A percentile compares a stretch with the other conserved stretches of the same genome.
These are phyloP conservation scores for Paecilomyces sp. DNA, from an alignment of 2,329 filamentous ascomycete species.

Conservation along the genomic window DNA sequence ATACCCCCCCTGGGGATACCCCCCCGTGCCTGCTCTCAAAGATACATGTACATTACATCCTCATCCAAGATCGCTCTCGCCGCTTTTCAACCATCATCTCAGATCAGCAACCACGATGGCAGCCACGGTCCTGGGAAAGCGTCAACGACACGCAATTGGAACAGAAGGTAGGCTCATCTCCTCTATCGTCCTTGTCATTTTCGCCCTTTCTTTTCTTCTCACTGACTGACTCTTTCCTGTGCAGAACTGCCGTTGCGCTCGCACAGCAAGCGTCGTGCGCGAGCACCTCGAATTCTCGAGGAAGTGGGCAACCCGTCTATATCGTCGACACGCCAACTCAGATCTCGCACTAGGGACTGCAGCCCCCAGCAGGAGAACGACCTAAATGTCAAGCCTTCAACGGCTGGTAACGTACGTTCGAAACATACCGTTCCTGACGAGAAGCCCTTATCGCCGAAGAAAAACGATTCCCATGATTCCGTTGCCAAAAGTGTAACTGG, in stretches of 20 bases:
- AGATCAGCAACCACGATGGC: slow-evolving; percentile 25
- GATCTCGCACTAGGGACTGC: slow-evolving; percentile 27
- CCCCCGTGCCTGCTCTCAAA: slow-evolving; percentile 7
- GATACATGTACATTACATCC: slow-evolving; percentile 10
- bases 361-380: slow-evolving; percentile 21
- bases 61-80: slow-evolving; percentile 16
- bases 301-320: slow-evolving; percentile 20
- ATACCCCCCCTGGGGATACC: slow-evolving; percentile 6
- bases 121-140: slow-evolving; percentile 37
- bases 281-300: slow-evolving; percentile 33
- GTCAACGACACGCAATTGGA: slow-evolving; percentile 30
- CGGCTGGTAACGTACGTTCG: slow-evolving; percentile 33
- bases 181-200: slow-evolving; percentile 6
- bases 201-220: slow-evolving; percentile 7
- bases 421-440: slow-evolving; percentile 42
- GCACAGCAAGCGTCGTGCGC: slow-evolving; percentile 42
- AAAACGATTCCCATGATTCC: slow-evolving; percentile 39
- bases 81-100: slow-evolving; percentile 11
- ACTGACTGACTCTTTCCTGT: slow-evolving; percentile 9
- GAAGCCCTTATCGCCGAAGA: slow-evolving; percentile 39
- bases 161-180: slow-evolving; percentile 30
- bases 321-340: slow-evolving; percentile 23
- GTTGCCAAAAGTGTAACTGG: slow-evolving; percentile 32
- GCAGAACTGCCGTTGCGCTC: slow-evolving; percentile 26
- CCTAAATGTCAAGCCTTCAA: slow-evolving; percentile 11